Percentiles rank a stretch among this genome's conserved stretches.
Evolutionary conservation across 2,329 filamentous ascomycete genomes (phyloP).

Genomic region (Colletotrichum truncatum): DNA sequence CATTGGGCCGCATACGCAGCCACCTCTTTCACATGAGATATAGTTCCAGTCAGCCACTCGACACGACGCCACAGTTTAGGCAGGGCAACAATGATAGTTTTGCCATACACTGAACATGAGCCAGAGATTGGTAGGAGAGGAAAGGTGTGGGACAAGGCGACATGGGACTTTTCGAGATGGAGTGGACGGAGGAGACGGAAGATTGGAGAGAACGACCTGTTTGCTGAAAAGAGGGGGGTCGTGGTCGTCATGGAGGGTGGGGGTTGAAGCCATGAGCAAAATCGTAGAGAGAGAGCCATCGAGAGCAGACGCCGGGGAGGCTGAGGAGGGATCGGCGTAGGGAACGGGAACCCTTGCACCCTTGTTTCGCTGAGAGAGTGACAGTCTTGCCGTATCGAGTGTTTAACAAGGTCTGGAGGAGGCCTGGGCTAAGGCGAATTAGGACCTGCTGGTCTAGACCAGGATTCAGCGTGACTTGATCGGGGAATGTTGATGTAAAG

Average conservation of each 20-base stretch:
- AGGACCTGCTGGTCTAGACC: conserved; percentile 14
- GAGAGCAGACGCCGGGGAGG: conserved; percentile 21
- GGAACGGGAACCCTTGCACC: conserved; percentile 6
- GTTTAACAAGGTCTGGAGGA: conserved; percentile 4
- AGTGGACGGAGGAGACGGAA: conserved; percentile 11
- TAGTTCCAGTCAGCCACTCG: neutral
- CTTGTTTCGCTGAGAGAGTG: neutral
- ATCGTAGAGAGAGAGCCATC: neutral
- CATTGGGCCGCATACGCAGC: conserved; percentile 12
- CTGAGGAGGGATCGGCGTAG: conserved; percentile 20
- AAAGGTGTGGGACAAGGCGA: neutral
- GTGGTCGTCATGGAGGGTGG: conserved; percentile 14
- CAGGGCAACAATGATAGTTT: neutral
- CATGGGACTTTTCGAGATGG: neutral
- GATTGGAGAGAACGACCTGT: conserved; percentile 1
- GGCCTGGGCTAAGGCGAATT: neutral
- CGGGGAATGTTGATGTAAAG: conserved; percentile 11
- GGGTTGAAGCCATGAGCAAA: conserved; percentile 12
- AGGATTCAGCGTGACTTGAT: conserved; percentile 11
- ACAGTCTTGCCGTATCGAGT: neutral
- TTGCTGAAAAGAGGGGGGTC: conserved; percentile 2
- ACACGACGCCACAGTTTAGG: neutral
- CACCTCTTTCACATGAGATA: neutral
- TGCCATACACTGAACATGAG: neutral
- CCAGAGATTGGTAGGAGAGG: neutral